phyloP scores from a whole-genome alignment of 2,329 filamentous ascomycete genomes.

The Colletotrichum navitas region DNA sequence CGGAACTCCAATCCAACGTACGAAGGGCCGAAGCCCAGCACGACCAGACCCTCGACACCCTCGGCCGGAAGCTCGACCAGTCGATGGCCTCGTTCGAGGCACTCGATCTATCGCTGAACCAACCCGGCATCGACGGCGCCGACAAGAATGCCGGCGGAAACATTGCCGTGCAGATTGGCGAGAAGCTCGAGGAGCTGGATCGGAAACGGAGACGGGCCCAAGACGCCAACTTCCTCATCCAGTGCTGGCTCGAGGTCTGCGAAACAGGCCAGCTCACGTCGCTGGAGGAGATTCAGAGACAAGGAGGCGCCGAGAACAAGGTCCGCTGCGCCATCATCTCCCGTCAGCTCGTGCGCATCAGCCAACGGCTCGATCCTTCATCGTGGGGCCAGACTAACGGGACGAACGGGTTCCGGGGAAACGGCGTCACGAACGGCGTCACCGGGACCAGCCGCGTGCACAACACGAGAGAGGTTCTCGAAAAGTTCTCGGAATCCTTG shows the following conservation, averaged over 20 bases:
- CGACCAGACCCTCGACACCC: constrained; percentile 87
- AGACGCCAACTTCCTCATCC: constrained; percentile 94
- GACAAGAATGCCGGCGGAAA: constrained; percentile 77
- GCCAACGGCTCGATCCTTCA: constrained; percentile 85
- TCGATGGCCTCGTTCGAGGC: constrained; percentile 93
- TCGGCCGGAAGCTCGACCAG: constrained; percentile 90
- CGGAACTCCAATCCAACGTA: constrained; percentile 89
- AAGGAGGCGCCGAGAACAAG: constrained; percentile 90
- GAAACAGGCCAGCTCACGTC: constrained; percentile 88
- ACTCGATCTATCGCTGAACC: constrained; percentile 85
- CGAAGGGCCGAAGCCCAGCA: constrained; percentile 93
- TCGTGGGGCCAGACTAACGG: constrained; percentile 75
- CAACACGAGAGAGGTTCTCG: constrained; percentile 89
- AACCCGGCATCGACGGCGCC: constrained; percentile 51
- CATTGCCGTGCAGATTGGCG: constrained; percentile 93
- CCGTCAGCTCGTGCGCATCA: constrained; percentile 92
- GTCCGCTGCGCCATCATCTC: constrained; percentile 95
- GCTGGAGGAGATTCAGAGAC: constrained; percentile 88
- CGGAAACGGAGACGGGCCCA: constrained; percentile 89
- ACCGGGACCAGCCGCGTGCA: constrained; percentile 58
- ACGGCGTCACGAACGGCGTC: constrained; percentile 64
- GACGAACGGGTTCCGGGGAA: constrained; percentile 65
- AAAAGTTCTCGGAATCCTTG: constrained; percentile 95
- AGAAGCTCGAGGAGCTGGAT: constrained; percentile 93
- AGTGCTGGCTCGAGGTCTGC: constrained; percentile 96